Percentiles rank a stretch among this genome's conserved stretches.
Conservation (phyloP, 1,284 basidiomycete species). For the Ustilago trichophora region DNA sequence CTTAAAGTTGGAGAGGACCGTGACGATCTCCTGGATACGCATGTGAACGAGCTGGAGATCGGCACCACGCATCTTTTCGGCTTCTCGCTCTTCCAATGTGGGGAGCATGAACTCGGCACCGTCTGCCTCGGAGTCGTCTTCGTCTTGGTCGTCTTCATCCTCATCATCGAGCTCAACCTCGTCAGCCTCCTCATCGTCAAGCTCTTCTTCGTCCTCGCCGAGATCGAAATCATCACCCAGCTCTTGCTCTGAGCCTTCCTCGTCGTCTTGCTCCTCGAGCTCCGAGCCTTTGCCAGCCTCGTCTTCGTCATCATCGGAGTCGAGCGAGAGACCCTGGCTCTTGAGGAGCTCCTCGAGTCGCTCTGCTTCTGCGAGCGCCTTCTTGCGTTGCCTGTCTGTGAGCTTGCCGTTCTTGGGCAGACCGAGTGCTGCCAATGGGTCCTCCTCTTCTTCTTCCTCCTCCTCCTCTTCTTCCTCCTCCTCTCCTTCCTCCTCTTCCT, state of each 20-base stretch:
- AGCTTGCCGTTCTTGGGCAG: constrained; percentile 59
- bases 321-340: constrained; percentile 59
- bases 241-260: too few relatives aligned
- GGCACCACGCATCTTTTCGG: constrained; percentile 72
- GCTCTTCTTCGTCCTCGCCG: constrained; percentile 26
- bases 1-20: constrained; percentile 71
- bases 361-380: constrained; percentile 63
- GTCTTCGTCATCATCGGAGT: constrained; percentile 48
- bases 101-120: constrained; percentile 78
- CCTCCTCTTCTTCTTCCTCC: constrained; percentile 58
- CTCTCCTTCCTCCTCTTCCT: constrained; percentile 28
- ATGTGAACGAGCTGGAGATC: constrained; percentile 84
- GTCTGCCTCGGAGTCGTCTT: constrained; percentile 27
- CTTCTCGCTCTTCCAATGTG: constrained; percentile 81
- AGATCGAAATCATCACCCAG: constrained; percentile 47
- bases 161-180: constrained; percentile 38
- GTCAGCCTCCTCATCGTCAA: constrained; percentile 40
- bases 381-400: constrained; percentile 59
- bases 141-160: constrained; percentile 64
- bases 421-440: constrained; percentile 44
- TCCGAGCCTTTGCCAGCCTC: constrained; percentile 20
- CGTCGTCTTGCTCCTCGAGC: constrained; percentile 39
- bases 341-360: constrained; percentile 64
- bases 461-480: constrained; percentile 65
- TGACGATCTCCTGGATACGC: constrained; percentile 86